Percentiles rank a stretch among this genome's conserved stretches.
These are phyloP conservation scores for Mycena vitilis DNA, from an alignment of 768 basidiomycete genomes.

Conservation along the genomic window DNA sequence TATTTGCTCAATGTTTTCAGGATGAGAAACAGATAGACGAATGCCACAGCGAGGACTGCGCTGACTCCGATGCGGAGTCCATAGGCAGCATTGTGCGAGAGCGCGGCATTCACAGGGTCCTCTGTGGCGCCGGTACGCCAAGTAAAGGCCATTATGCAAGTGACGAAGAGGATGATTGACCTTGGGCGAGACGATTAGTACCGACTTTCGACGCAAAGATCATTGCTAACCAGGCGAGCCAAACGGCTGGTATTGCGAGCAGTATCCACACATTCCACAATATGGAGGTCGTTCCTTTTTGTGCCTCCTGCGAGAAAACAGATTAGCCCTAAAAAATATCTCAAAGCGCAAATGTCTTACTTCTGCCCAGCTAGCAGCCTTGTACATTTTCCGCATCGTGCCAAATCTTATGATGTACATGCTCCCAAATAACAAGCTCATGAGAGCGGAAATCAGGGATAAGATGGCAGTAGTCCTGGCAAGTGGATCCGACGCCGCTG, in stretches of 20 bases:
- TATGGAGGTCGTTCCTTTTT: slow-evolving; percentile 28
- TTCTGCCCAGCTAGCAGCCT: slow-evolving; percentile 71
- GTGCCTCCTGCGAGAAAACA: slow-evolving; percentile 54
- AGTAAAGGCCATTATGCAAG: slow-evolving; percentile 60
- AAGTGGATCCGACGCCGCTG: slow-evolving; percentile 60
- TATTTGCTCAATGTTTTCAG: slow-evolving; percentile 58
- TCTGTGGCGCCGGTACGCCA: slow-evolving; percentile 58
- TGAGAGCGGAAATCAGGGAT: slow-evolving; percentile 65
- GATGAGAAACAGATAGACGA: slow-evolving; percentile 57
- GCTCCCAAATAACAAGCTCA: slow-evolving; percentile 71
- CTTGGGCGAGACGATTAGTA: slow-evolving; percentile 30
- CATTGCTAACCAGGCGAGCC: slow-evolving; percentile 60
- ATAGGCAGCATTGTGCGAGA: slow-evolving; percentile 46
- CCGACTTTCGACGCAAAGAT: background rate
- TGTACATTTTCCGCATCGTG: slow-evolving; percentile 71
- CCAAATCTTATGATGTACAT: slow-evolving; percentile 70
- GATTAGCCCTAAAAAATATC: background rate
- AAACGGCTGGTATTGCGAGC: slow-evolving; percentile 62
- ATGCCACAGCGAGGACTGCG: slow-evolving; percentile 52
- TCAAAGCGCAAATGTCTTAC: slow-evolving; percentile 41
- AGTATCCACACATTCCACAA: slow-evolving; percentile 68
- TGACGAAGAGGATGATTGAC: slow-evolving; percentile 61
- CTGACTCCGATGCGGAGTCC: slow-evolving; percentile 57
- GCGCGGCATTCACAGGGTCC: slow-evolving; percentile 40
- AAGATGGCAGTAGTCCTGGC: slow-evolving; percentile 64